These are phyloP conservation scores for Phoma herbarum DNA, from an alignment of 2,329 filamentous ascomycete genomes.

Conservation along the genomic window DNA sequence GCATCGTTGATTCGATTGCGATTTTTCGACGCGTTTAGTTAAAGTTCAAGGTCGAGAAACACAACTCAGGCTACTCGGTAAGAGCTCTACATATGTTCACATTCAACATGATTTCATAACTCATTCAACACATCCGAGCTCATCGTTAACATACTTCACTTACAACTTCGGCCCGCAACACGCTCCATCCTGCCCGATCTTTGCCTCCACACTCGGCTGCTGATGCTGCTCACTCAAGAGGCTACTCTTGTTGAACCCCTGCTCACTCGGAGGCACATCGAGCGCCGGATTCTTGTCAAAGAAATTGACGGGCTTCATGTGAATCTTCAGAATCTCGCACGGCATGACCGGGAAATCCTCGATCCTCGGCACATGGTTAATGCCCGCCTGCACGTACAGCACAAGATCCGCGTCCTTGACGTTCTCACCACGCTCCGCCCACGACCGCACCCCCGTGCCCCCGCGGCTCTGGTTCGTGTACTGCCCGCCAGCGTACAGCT, in stretches of 20 bases:
- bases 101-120: too few relatives aligned
- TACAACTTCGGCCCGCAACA: slow-evolving; percentile 51
- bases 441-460: slow-evolving; percentile 57
- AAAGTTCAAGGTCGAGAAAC: too few relatives aligned
- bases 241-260: slow-evolving; percentile 57
- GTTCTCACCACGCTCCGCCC: slow-evolving; percentile 62
- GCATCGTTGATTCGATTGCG: background rate
- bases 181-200: slow-evolving; percentile 46
- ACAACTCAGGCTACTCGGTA: too few relatives aligned
- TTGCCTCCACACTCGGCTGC: slow-evolving; percentile 49
- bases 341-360: slow-evolving; percentile 70
- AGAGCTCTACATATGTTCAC: too few relatives aligned
- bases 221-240: slow-evolving; percentile 50
- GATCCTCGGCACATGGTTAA: slow-evolving; percentile 64
- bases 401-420: slow-evolving; percentile 66
- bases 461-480: slow-evolving; percentile 69
- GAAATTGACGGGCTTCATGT: slow-evolving; percentile 67
- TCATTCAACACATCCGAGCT: too few relatives aligned
- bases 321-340: slow-evolving; percentile 65
- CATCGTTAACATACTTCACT: background rate
- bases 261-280: slow-evolving; percentile 64
- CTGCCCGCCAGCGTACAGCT: slow-evolving; percentile 67
- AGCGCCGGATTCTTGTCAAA: slow-evolving; percentile 66
- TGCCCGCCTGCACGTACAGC: slow-evolving; percentile 65
- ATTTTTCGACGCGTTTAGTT: too few relatives aligned